Conservation (phyloP, 192 early-diverging fungal genomes). For the Phycomyces nitens region DNA sequence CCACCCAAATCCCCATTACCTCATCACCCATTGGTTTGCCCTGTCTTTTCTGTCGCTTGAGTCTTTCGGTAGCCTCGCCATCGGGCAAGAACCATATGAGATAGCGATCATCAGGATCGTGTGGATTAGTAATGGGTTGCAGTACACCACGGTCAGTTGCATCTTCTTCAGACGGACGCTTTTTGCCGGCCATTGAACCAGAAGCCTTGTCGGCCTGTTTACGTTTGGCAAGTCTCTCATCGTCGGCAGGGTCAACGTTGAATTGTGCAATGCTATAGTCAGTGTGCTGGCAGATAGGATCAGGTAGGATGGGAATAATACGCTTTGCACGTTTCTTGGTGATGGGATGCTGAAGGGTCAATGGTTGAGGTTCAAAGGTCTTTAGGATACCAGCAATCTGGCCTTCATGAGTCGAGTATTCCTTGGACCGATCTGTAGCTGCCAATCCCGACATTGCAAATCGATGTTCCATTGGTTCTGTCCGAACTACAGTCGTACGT, state of each 20-base stretch:
- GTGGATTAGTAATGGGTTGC: conserved; percentile 31
- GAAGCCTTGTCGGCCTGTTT: not conserved
- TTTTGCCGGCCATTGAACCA: not conserved
- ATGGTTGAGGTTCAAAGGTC: conserved; percentile 38
- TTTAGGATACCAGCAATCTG: conserved; percentile 46
- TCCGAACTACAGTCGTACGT: conserved; percentile 34
- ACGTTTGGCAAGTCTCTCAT: conserved; percentile 17
- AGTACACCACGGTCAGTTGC: conserved; percentile 32
- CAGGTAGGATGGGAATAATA: conserved; percentile 52
- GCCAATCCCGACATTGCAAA: conserved; percentile 27
- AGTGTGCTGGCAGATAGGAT: conserved; percentile 47
- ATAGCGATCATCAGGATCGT: conserved; percentile 31
- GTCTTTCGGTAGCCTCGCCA: conserved; percentile 10
- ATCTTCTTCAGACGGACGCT: conserved; percentile 13
- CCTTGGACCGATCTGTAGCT: conserved; percentile 24
- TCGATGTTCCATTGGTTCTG: conserved; percentile 20
- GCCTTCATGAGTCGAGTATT: conserved; percentile 37
- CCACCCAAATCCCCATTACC: too few relatives aligned
- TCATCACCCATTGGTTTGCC: conserved; percentile 12
- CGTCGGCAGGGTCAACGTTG: conserved; percentile 43
- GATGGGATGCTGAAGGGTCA: conserved; percentile 42
- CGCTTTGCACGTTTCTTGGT: conserved; percentile 46
- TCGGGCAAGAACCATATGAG: conserved; percentile 38
- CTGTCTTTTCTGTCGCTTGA: conserved; percentile 21
- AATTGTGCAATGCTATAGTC: conserved; percentile 50